phyloP scores from a whole-genome alignment of 495 filamentous ascomycete genomes.

The Penicillium pulvis region DNA sequence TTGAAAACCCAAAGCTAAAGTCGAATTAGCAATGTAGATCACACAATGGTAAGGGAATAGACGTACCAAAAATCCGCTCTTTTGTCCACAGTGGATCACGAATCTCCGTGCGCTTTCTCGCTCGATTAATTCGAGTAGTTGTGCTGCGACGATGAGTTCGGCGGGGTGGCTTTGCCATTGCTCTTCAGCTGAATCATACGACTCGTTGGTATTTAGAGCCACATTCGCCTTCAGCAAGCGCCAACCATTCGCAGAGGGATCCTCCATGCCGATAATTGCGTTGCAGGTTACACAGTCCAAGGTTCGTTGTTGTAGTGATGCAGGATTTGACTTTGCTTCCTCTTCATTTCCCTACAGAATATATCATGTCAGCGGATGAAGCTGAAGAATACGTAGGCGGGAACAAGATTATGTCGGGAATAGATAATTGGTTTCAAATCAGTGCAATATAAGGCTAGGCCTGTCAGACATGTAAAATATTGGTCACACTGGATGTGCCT shows the following conservation, averaged over 20 bases:
- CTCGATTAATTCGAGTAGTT: constrained; percentile 54
- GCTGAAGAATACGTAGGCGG: constrained; percentile 1
- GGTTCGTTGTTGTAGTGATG: constrained; percentile 16
- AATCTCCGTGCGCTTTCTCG: constrained; percentile 52
- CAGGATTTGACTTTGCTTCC: constrained; percentile 4
- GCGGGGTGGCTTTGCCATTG: constrained; percentile 42
- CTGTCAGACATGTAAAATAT: background rate
- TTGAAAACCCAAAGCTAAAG: constrained; percentile 69
- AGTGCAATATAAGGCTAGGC: background rate
- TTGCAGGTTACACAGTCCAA: constrained; percentile 47
- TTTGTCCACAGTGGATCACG: constrained; percentile 43
- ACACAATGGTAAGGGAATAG: constrained; percentile 33
- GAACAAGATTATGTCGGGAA: background rate
- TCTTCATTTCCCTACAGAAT: constrained; percentile 25
- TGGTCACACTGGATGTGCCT: constrained; percentile 53
- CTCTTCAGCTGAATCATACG: background rate
- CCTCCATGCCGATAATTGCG: constrained; percentile 45
- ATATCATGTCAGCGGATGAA: constrained; percentile 21
- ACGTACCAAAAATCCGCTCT: constrained; percentile 45
- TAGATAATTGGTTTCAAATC: background rate
- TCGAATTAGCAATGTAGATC: constrained; percentile 29
- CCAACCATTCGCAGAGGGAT: constrained; percentile 42
- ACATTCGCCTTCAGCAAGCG: constrained; percentile 56
- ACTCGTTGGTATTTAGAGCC: constrained; percentile 24
- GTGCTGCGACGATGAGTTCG: constrained; percentile 54